Evolutionary conservation across 345 rosid genomes (phyloP).

Genomic region (Viola odorata): DNA sequence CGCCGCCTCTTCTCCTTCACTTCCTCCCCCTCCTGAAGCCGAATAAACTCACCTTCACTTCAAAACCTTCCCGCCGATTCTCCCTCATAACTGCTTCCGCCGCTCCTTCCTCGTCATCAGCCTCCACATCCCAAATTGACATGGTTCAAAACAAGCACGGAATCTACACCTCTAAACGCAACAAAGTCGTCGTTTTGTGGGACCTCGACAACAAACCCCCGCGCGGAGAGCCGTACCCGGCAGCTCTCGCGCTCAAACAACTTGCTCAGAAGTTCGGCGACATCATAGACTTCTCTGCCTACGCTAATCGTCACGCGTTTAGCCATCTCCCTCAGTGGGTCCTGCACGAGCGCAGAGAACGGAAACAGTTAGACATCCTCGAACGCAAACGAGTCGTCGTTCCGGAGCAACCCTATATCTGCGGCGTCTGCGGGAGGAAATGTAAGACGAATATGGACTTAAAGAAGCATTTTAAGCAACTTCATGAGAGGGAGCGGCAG

Average conservation of each 20-base stretch:
- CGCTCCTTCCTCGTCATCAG: constrained; percentile 18
- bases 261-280: constrained; percentile 64
- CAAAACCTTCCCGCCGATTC: background rate
- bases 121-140: constrained; percentile 57
- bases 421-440: constrained; percentile 79
- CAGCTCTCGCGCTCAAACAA: constrained; percentile 54
- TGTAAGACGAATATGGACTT: constrained; percentile 75
- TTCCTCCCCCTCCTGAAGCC: constrained; percentile 18
- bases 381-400: constrained; percentile 49
- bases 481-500: constrained; percentile 82
- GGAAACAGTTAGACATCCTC: constrained; percentile 51
- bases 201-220: constrained; percentile 98
- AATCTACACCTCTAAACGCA: constrained; percentile 50
- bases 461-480: constrained; percentile 81
- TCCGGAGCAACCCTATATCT: constrained; percentile 43
- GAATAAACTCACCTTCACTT: constrained; percentile 6
- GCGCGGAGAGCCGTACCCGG: constrained; percentile 69
- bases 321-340: constrained; percentile 80
- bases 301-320: constrained; percentile 90
- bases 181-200: constrained; percentile 81
- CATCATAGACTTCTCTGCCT: constrained; percentile 71
- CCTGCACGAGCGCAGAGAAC: constrained; percentile 52
- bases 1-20: constrained; percentile 17
- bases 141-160: constrained; percentile 79
- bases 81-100: constrained; percentile 5